A percentile compares a stretch with the other conserved stretches of the same genome.
Conservation (phyloP, 2,329 filamentous ascomycete species). For the Diaporthe sp. region DNA sequence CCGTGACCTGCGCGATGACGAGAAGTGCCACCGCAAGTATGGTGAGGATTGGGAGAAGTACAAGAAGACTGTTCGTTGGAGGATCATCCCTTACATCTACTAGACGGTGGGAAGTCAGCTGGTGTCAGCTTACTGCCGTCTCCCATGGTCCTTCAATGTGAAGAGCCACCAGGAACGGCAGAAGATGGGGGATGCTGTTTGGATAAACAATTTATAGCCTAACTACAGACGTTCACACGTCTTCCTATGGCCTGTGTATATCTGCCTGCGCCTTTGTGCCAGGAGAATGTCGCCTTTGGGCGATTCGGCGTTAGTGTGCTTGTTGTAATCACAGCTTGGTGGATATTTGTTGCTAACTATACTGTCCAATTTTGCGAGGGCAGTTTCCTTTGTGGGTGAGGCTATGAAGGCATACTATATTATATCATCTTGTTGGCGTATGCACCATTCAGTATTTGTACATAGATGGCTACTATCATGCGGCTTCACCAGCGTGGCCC, state of each 20-base stretch:
- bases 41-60: slow-evolving; percentile 93
- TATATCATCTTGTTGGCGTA: neutral
- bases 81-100: slow-evolving; percentile 89
- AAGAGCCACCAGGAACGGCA: neutral
- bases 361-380: neutral
- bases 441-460: neutral
- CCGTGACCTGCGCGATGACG: slow-evolving; percentile 87
- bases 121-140: too few relatives aligned
- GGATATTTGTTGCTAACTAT: neutral
- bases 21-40: slow-evolving; percentile 92
- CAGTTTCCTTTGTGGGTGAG: neutral
- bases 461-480: neutral
- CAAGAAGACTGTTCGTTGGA: slow-evolving; percentile 82
- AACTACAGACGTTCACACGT: neutral
- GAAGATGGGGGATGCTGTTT: neutral
- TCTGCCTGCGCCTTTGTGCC: neutral
- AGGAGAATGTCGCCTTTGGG: neutral
- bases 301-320: neutral
- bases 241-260: neutral
- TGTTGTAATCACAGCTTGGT: neutral
- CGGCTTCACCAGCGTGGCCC: neutral
- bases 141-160: neutral
- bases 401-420: neutral
- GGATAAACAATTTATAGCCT: neutral
- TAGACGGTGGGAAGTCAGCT: slow-evolving; percentile 51